phyloP scores from a whole-genome alignment of 176 grass and related monocot genomes.

The Aegilops umbellulata region DNA sequence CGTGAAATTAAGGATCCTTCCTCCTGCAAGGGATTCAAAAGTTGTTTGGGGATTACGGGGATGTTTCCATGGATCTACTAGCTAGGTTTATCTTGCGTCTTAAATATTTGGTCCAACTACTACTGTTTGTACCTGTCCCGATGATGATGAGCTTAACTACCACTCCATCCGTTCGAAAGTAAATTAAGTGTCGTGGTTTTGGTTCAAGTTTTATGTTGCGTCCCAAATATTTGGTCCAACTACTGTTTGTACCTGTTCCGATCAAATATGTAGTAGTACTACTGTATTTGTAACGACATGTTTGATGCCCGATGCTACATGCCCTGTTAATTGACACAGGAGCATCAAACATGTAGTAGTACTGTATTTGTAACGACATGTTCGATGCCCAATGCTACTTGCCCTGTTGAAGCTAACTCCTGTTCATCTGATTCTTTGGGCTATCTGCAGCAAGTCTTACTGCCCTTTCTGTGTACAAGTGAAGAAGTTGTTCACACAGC shows the following conservation, averaged over 20 bases:
- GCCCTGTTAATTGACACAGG: too few species aligned
- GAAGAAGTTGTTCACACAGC: constrained; percentile 55
- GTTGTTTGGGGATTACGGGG: not conserved
- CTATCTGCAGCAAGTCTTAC: constrained; percentile 55
- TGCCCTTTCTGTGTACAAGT: constrained; percentile 55
- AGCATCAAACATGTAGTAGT: too few species aligned
- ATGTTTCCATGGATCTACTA: not conserved
- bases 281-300: not conserved
- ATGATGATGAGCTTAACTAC: not conserved
- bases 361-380: not conserved
- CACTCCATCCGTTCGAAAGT: too few species aligned
- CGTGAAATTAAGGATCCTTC: not conserved
- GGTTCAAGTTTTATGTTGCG: not conserved
- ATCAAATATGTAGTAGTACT: too few species aligned
- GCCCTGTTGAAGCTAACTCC: not conserved
- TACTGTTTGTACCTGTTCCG: not conserved
- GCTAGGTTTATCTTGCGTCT: not conserved
- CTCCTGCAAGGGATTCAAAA: not conserved
- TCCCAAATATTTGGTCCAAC: not conserved
- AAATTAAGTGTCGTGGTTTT: too few species aligned
- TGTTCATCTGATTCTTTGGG: not conserved
- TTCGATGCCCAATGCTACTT: not conserved
- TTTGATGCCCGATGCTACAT: not conserved
- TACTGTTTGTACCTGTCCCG: not conserved
- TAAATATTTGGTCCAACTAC: not conserved